A percentile compares a stretch with the other conserved stretches of the same genome.
phyloP scores from a whole-genome alignment of 306 rosid genomes.

The Benincasa hispida region DNA sequence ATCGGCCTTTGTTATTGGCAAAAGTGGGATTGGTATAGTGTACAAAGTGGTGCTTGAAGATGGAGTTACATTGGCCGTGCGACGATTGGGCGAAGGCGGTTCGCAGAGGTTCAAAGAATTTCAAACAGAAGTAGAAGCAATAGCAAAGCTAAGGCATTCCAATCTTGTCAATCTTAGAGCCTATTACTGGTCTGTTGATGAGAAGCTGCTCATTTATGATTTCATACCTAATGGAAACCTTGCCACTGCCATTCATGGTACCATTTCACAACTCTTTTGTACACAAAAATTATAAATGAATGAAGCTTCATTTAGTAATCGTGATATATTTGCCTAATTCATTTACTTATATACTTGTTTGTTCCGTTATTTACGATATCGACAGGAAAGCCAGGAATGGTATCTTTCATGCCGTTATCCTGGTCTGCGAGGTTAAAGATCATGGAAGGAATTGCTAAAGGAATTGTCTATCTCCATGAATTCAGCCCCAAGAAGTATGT shows the following conservation, averaged over 20 bases:
- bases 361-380: background rate
- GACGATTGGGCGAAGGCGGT: conserved; percentile 96
- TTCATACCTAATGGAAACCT: conserved; percentile 82
- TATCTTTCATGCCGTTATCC: conserved; percentile 40
- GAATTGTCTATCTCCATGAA: conserved; percentile 81
- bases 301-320: conserved; percentile 9
- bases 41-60: conserved; percentile 97
- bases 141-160: conserved; percentile 84
- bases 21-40: conserved; percentile 94
- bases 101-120: conserved; percentile 93
- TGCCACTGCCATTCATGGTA: conserved; percentile 80
- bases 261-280: conserved; percentile 7
- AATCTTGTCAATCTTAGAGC: conserved; percentile 75
- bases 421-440: conserved; percentile 62
- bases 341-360: background rate
- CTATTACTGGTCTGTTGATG: conserved; percentile 96
- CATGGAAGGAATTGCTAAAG: conserved; percentile 81
- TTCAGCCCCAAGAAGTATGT: conserved; percentile 93
- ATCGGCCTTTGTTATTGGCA: conserved; percentile 94
- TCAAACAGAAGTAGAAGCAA: conserved; percentile 95
- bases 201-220: conserved; percentile 88
- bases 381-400: conserved; percentile 65
- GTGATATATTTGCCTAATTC: background rate
- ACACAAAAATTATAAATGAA: conserved; percentile 10
- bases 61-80: conserved; percentile 71